These are phyloP conservation scores for Russula olivacea DNA, from an alignment of 768 basidiomycete genomes.

Conservation along the genomic window DNA sequence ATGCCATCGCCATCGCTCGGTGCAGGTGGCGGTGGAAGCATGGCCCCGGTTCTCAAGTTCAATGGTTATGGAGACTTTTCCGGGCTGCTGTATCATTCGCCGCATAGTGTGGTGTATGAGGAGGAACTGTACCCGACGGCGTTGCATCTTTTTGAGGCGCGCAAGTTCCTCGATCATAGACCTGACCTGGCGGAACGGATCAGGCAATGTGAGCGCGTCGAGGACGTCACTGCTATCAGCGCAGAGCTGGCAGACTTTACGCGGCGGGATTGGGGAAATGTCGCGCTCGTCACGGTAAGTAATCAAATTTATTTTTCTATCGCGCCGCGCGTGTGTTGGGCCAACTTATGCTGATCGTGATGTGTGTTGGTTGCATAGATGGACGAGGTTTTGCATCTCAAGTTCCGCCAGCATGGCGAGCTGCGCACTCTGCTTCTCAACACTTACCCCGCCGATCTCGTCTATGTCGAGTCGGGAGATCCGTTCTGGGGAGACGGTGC, in stretches of 20 bases:
- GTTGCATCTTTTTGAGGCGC: slow-evolving; percentile 68
- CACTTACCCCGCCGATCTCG: slow-evolving; percentile 41
- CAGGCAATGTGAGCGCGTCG: background rate
- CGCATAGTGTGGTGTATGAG: slow-evolving; percentile 51
- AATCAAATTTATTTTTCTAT: background rate
- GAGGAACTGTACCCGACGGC: slow-evolving; percentile 60
- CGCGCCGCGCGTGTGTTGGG: background rate
- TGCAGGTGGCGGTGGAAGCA: background rate
- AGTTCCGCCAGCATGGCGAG: slow-evolving; percentile 65
- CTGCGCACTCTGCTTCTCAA: slow-evolving; percentile 49
- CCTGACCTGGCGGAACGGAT: background rate
- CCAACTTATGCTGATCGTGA: background rate
- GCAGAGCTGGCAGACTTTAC: background rate
- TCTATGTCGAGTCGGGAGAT: slow-evolving; percentile 52
- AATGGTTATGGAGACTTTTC: slow-evolving; percentile 31
- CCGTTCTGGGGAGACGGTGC: slow-evolving; percentile 63
- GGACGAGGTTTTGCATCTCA: slow-evolving; percentile 59
- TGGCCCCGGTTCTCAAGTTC: slow-evolving; percentile 33
- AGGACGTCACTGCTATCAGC: background rate
- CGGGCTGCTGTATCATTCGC: slow-evolving; percentile 62
- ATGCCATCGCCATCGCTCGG: slow-evolving; percentile 1
- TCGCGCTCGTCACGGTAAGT: slow-evolving; percentile 48
- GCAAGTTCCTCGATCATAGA: slow-evolving; percentile 52
- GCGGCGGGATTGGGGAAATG: slow-evolving; percentile 21
- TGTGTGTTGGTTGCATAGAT: slow-evolving; percentile 39